Conservation (phyloP, 164 flowering plant genomes). For the Stephania yunnanensis region DNA sequence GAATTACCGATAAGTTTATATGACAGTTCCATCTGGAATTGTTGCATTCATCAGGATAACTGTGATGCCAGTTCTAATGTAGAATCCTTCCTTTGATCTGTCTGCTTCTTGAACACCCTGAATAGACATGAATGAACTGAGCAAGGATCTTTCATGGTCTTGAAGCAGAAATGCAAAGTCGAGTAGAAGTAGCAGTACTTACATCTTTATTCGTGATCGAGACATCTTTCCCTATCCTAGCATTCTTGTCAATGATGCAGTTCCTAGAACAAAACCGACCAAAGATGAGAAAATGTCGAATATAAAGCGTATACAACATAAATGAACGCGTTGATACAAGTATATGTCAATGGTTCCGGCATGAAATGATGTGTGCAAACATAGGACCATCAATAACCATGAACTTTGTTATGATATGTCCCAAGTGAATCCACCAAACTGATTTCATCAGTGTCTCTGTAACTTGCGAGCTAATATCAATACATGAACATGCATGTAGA, state of each 20-base stretch:
- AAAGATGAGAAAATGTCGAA: not conserved
- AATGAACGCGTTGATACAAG: not conserved
- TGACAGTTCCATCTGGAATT: constrained; percentile 58
- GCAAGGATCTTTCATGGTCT: not conserved
- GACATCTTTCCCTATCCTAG: constrained; percentile 85
- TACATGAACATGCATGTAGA: not conserved
- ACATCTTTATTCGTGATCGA: constrained; percentile 69
- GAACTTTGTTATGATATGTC: not conserved
- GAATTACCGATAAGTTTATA: constrained; percentile 20
- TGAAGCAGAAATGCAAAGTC: not conserved
- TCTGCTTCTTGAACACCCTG: constrained; percentile 90
- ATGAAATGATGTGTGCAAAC: not conserved
- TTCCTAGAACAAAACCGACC: constrained; percentile 40
- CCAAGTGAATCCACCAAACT: not conserved
- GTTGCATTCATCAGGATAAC: constrained; percentile 79
- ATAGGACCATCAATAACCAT: not conserved
- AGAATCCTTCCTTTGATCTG: constrained; percentile 70
- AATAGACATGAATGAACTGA: not conserved
- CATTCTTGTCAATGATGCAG: constrained; percentile 95
- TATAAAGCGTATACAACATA: not conserved
- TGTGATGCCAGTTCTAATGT: constrained; percentile 81
- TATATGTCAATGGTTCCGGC: not conserved
- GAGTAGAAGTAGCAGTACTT: constrained; percentile 22
- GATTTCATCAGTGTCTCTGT: not conserved
- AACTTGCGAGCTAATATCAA: not conserved